These are phyloP conservation scores for Lithospermum erythrorhizon DNA, from an alignment of 257 asterid genomes.

Conservation along the genomic window DNA sequence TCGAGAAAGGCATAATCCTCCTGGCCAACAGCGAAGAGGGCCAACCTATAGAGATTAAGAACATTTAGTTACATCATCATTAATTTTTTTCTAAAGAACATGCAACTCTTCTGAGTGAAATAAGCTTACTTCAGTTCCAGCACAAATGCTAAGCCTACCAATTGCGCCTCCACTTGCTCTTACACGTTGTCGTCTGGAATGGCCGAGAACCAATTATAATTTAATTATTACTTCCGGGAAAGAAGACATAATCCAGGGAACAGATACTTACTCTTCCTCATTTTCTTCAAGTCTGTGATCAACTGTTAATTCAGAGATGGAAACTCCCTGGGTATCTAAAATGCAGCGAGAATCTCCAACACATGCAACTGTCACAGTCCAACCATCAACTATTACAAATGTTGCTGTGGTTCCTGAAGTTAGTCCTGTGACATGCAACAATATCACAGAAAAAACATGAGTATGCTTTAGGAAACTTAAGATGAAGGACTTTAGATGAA, in stretches of 20 bases:
- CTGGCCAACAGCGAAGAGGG: slow-evolving; percentile 85
- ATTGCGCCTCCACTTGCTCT: slow-evolving; percentile 88
- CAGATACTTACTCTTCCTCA: slow-evolving; percentile 52
- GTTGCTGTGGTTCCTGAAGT: slow-evolving; percentile 95
- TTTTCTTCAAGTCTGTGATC: slow-evolving; percentile 92
- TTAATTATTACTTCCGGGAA: background rate
- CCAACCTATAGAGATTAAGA: slow-evolving; percentile 32
- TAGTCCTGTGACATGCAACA: slow-evolving; percentile 33
- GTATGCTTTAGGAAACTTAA: background rate
- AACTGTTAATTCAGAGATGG: slow-evolving; percentile 54
- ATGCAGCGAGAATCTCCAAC: slow-evolving; percentile 94
- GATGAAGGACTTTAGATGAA: background rate
- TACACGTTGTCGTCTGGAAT: slow-evolving; percentile 74
- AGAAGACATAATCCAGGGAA: background rate
- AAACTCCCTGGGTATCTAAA: slow-evolving; percentile 63
- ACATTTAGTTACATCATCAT: background rate
- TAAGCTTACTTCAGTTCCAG: slow-evolving; percentile 55
- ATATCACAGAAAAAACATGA: slow-evolving; percentile 1
- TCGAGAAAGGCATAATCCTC: slow-evolving; percentile 74
- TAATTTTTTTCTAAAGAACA: background rate
- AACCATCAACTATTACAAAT: slow-evolving; percentile 69
- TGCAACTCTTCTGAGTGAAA: background rate
- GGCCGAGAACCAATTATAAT: slow-evolving; percentile 4
- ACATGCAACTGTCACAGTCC: slow-evolving; percentile 85
- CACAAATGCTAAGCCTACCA: slow-evolving; percentile 59